phyloP scores from a whole-genome alignment of 352 stramenopile genomes.

The Phytophthora macrochlamydospora region DNA sequence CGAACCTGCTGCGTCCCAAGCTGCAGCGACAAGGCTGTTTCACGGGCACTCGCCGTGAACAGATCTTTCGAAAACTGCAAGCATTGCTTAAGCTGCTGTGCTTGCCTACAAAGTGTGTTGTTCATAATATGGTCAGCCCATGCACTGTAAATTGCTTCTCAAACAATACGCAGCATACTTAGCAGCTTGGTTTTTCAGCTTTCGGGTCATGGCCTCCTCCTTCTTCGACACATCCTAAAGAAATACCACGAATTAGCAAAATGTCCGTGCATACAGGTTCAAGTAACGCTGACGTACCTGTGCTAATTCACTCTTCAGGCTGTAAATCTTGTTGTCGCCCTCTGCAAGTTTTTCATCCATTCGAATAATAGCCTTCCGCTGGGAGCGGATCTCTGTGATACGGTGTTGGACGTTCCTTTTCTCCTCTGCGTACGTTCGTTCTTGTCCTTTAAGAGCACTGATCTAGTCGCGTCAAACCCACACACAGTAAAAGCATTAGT shows the following conservation, averaged over 20 bases:
- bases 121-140: too few species aligned
- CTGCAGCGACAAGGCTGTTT: constrained; percentile 60
- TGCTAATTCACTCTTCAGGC: constrained; percentile 71
- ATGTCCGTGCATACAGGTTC: background rate
- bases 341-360: constrained; percentile 79
- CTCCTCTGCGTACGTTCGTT: constrained; percentile 62
- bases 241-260: background rate
- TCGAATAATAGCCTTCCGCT: constrained; percentile 72
- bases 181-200: constrained; percentile 68
- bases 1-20: constrained; percentile 72
- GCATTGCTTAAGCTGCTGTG: constrained; percentile 69
- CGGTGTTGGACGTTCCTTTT: constrained; percentile 62
- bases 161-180: constrained; percentile 46
- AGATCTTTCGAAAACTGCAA: constrained; percentile 60
- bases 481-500: too few species aligned
- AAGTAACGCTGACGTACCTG: constrained; percentile 35
- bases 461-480: constrained; percentile 35
- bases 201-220: constrained; percentile 74
- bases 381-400: constrained; percentile 71
- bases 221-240: constrained; percentile 75
- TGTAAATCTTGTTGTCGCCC: constrained; percentile 73
- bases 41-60: constrained; percentile 48
- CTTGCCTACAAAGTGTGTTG: constrained; percentile 43
- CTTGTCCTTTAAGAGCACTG: constrained; percentile 61
- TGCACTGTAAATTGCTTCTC: too few species aligned